A percentile compares a stretch with the other conserved stretches of the same genome.
Evolutionary conservation across 2,329 filamentous ascomycete genomes (phyloP).

Genomic region (Neofusicoccum kwambonambiense): DNA sequence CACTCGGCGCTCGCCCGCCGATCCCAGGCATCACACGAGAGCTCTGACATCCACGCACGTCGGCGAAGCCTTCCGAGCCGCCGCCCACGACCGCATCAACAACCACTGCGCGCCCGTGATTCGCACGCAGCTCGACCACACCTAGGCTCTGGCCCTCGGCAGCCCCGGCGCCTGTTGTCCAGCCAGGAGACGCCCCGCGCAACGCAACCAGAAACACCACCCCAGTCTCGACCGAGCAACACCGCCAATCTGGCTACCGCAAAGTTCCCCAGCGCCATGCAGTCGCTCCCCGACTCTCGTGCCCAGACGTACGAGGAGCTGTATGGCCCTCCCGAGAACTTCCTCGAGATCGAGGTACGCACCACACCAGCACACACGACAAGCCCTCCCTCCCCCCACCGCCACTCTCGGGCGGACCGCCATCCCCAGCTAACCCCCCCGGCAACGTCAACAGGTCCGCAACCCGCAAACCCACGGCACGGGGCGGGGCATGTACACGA

Average conservation of each 20-base stretch:
- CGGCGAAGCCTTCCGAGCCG: constrained; percentile 1
- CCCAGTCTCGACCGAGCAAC: background rate
- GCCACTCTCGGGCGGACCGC: background rate
- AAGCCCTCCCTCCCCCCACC: background rate
- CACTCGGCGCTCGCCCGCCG: constrained; percentile 12
- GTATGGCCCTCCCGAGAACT: constrained; percentile 97
- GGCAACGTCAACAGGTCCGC: constrained; percentile 63
- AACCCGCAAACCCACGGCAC: constrained; percentile 94
- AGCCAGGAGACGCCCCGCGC: background rate
- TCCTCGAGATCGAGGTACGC: constrained; percentile 91
- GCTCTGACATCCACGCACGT: constrained; percentile 10
- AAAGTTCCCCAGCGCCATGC: constrained; percentile 46
- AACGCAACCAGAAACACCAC: background rate
- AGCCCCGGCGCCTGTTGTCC: background rate
- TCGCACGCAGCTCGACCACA: background rate
- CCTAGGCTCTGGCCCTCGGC: background rate
- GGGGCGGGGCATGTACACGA: constrained; percentile 95
- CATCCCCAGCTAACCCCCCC: constrained; percentile 22
- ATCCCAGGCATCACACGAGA: constrained; percentile 13
- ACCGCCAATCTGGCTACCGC: constrained; percentile 8
- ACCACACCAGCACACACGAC: background rate
- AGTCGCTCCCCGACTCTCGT: constrained; percentile 66
- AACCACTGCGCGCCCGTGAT: background rate
- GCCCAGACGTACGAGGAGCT: constrained; percentile 98
- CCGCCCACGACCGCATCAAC: background rate